Percentiles rank a stretch among this genome's conserved stretches.
Evolutionary conservation across 257 asterid species (phyloP).

Genomic region (Penstemon eatonii): DNA sequence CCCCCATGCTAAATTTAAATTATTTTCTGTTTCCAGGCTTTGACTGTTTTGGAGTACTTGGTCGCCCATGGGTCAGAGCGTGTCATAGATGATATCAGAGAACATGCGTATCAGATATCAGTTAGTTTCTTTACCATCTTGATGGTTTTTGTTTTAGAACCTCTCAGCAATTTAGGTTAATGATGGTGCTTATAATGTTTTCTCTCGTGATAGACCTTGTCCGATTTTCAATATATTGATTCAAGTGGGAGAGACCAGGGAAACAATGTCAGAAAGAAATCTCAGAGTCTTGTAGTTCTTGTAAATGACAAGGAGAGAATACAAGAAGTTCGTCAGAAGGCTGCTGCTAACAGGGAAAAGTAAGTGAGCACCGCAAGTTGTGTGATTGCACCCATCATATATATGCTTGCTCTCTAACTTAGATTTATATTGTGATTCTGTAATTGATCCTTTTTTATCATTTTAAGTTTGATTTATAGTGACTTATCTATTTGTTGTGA

Average conservation of each 20-base stretch:
- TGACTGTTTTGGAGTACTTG: conserved; percentile 89
- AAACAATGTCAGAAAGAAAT: conserved; percentile 86
- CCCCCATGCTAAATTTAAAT: conserved; percentile 20
- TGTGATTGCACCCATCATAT: conserved; percentile 22
- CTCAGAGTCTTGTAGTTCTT: conserved; percentile 86
- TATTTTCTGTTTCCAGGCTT: conserved; percentile 53
- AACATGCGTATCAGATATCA: conserved; percentile 93
- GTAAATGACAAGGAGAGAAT: conserved; percentile 95
- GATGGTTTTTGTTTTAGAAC: conserved; percentile 15
- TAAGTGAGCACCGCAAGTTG: conserved; percentile 40
- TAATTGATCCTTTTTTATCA: neutral
- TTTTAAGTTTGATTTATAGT: conserved; percentile 1
- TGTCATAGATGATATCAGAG: conserved; percentile 88
- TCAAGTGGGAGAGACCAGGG: conserved; percentile 98
- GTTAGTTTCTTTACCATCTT: conserved; percentile 46
- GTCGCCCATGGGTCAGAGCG: conserved; percentile 95
- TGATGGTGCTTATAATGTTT: conserved; percentile 26
- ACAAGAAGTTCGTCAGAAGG: conserved; percentile 93
- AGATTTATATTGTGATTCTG: neutral
- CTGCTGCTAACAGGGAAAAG: conserved; percentile 89
- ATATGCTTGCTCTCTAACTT: conserved; percentile 10
- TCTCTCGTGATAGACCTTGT: conserved; percentile 62
- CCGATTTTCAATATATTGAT: conserved; percentile 92
- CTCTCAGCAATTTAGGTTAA: conserved; percentile 21
- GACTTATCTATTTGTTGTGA: neutral